phyloP scores from a whole-genome alignment of 352 stramenopile genomes.

The Phytophthora foliorum region DNA sequence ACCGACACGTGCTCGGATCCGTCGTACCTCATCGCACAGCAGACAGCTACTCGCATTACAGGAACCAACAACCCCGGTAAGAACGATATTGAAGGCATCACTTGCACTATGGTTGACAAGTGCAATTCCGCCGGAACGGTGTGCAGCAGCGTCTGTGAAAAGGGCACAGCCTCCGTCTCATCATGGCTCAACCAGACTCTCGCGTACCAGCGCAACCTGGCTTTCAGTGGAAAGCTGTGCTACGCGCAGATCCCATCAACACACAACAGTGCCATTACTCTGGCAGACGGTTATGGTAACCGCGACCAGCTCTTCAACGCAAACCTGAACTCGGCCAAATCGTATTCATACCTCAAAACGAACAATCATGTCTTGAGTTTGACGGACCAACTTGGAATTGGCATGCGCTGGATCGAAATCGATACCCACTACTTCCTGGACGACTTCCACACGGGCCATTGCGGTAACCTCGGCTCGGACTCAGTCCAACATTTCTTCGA shows the following conservation, averaged over 20 bases:
- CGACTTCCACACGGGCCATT: conserved; percentile 69
- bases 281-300: conserved; percentile 67
- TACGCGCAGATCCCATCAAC: conserved; percentile 57
- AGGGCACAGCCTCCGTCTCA: conserved; percentile 41
- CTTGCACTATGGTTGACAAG: conserved; percentile 46
- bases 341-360: conserved; percentile 68
- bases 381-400: conserved; percentile 64
- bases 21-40: conserved; percentile 39
- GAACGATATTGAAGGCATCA: conserved; percentile 44
- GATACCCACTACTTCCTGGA: conserved; percentile 75
- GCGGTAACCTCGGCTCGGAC: conserved; percentile 52
- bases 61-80: conserved; percentile 54
- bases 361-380: conserved; percentile 76
- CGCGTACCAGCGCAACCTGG: conserved; percentile 56
- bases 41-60: conserved; percentile 36
- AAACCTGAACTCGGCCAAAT: conserved; percentile 49
- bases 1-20: conserved; percentile 50
- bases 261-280: conserved; percentile 71
- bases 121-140: conserved; percentile 48
- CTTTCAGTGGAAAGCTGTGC: conserved; percentile 51
- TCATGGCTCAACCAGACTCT: conserved; percentile 57
- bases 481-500: conserved; percentile 50
- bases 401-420: conserved; percentile 69
- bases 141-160: conserved; percentile 59
- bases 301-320: conserved; percentile 68